Base-by-base conservation (phyloP, 2,329 filamentous ascomycete genomes). In the Cladophialophora immunda region DNA sequence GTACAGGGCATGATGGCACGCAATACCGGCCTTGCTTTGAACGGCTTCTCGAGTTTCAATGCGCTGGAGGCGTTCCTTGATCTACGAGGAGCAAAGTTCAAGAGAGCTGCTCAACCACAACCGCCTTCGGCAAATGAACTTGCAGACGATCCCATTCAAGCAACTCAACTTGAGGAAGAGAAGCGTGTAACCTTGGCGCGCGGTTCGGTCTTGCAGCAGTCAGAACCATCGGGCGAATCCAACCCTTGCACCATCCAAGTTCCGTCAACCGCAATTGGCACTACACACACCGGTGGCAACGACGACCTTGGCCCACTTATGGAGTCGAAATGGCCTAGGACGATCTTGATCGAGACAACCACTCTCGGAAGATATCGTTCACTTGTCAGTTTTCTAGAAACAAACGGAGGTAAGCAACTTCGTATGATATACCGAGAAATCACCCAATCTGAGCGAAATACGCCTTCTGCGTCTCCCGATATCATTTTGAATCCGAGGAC, bases 401-500 rank as follows among this genome's bases (percentile, higher is more conserved):
- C 25, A 25, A 36, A 65, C 30, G 65, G 38, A 3, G 36, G 38
- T 15, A 52, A 58, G 3, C 45, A 47, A 25, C 64, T 73, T 22
- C 65, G 53, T 17, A 61, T 75, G 9, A 56, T 74, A 36, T 76
- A 75, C 58, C 73, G 74, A 22, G 72, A 76, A 41, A 54, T 69
- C 38, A 61, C n/a, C 29, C 27, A 17, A 32, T 22, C 34, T 29
- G 50, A 41, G 68, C 50, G 29, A 9, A 64, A 61, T n/a, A 54
- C 47, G 32, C 41, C 47, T 0, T 90, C 93, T 75, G 90, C 25
- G 17, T 45, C 53, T 45, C 68, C 92, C 2, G 93, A 97, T 72
- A 78, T 97, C 2, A 85, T 90, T 0, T 73, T 94, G 4, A 92
- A 92, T 0, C 88, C 92, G 0, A 83, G 81, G 0, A 87, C 86